phyloP scores from a whole-genome alignment of 768 basidiomycete species.

The Wakefieldia striispora region DNA sequence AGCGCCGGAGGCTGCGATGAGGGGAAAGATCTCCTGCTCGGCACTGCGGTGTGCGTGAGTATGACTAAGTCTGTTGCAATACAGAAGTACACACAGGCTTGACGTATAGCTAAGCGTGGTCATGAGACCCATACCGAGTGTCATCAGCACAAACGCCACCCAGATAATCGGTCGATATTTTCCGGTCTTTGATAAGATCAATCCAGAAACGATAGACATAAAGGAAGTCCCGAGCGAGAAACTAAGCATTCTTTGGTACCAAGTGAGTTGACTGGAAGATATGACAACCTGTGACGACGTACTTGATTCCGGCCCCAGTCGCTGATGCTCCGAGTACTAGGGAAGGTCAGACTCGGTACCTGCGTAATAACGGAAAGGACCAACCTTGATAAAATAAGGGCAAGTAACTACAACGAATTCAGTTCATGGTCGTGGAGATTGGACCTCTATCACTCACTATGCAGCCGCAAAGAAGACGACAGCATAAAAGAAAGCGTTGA shows the following conservation, averaged over 20 bases:
- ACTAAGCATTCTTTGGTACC: constrained; percentile 58
- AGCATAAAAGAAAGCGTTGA: constrained; percentile 61
- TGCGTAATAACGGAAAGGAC: background rate
- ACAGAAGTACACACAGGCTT: constrained; percentile 19
- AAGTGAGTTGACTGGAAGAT: background rate
- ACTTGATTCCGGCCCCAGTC: constrained; percentile 67
- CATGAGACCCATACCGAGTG: constrained; percentile 75
- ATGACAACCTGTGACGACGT: constrained; percentile 12
- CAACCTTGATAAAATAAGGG: constrained; percentile 70
- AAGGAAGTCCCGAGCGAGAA: constrained; percentile 62
- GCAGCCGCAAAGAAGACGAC: constrained; percentile 53
- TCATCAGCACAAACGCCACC: constrained; percentile 52
- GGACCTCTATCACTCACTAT: constrained; percentile 19
- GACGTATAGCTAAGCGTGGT: constrained; percentile 61
- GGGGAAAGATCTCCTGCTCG: constrained; percentile 57
- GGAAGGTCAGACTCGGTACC: constrained; percentile 3
- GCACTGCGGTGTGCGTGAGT: constrained; percentile 41
- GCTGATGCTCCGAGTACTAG: constrained; percentile 68
- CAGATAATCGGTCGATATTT: constrained; percentile 64
- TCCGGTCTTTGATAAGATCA: constrained; percentile 55
- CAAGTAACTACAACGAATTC: constrained; percentile 43
- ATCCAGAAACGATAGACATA: constrained; percentile 54
- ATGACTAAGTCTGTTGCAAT: background rate
- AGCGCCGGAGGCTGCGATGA: constrained; percentile 64
- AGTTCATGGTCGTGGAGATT: background rate